A percentile compares a stretch with the other conserved stretches of the same genome.
Conservation (phyloP, 2,329 filamentous ascomycete genomes). For the Venturia carpophila region DNA sequence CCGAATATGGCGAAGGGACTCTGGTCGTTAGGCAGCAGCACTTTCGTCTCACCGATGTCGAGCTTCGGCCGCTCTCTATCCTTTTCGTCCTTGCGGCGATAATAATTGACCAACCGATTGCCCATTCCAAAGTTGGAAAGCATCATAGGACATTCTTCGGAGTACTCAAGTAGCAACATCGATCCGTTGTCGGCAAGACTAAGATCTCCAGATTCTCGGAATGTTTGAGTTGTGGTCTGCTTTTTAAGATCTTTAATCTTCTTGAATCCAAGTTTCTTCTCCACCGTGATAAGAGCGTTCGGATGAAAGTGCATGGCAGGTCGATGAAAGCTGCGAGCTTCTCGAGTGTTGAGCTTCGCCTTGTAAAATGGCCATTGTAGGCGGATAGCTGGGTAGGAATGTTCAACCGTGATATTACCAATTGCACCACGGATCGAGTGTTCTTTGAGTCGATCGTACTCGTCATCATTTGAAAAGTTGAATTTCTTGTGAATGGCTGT, state of each 20-base stretch:
- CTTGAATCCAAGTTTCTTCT: constrained; percentile 32
- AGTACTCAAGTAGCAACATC: constrained; percentile 86
- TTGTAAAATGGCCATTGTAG: constrained; percentile 95
- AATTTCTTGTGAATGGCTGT: constrained; percentile 74
- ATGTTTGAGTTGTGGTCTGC: constrained; percentile 69
- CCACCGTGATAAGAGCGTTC: constrained; percentile 63
- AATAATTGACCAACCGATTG: constrained; percentile 92
- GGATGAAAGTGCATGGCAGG: constrained; percentile 67
- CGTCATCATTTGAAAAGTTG: constrained; percentile 93
- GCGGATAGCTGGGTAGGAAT: constrained; percentile 84
- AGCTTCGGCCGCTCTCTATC: constrained; percentile 67
- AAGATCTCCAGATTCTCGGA: constrained; percentile 70
- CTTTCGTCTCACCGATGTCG: constrained; percentile 80
- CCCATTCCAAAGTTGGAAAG: constrained; percentile 98
- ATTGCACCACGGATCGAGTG: constrained; percentile 93
- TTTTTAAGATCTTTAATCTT: constrained; percentile 74
- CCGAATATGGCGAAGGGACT: constrained; percentile 95
- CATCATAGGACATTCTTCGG: constrained; percentile 84
- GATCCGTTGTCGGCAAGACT: constrained; percentile 84
- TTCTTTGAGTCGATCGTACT: constrained; percentile 85
- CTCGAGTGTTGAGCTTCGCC: constrained; percentile 63
- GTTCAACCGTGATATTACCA: constrained; percentile 85
- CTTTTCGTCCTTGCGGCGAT: constrained; percentile 73
- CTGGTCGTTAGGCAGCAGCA: constrained; percentile 85
- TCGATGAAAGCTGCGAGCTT: constrained; percentile 77